Conservation (phyloP, 495 filamentous ascomycete genomes). For the Neurospora pannonica region DNA sequence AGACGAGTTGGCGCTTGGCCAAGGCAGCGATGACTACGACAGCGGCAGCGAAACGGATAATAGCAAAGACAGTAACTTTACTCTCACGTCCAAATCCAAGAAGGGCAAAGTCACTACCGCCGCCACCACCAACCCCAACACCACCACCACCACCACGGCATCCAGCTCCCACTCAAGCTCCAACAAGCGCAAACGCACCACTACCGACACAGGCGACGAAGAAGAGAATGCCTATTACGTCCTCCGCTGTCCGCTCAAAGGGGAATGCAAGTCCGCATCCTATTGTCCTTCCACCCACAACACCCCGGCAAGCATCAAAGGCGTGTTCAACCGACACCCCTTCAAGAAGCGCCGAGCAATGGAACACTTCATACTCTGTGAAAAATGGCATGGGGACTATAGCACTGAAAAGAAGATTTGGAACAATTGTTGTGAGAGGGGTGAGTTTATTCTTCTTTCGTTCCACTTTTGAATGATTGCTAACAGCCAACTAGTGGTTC, state of each 20-base stretch:
- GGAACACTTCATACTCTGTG: not conserved
- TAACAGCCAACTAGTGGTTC: not conserved
- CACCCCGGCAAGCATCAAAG: not conserved
- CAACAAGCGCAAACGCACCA: not conserved
- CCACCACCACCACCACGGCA: not conserved
- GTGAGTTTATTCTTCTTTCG: not conserved
- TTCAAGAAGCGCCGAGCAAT: not conserved
- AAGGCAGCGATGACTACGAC: not conserved
- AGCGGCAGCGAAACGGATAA: not conserved
- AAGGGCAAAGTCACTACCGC: not conserved
- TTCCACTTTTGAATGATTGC: not conserved
- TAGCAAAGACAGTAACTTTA: not conserved
- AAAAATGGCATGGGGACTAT: not conserved
- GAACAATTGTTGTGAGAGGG: not conserved
- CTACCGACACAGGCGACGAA: not conserved
- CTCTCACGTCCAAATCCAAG: not conserved
- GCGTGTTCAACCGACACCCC: not conserved
- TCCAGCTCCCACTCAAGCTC: not conserved
- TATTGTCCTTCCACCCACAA: not conserved
- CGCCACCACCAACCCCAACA: not conserved
- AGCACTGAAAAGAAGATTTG: not conserved
- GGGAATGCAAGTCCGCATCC: not conserved
- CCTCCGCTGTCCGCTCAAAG: not conserved
- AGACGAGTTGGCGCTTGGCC: not conserved
- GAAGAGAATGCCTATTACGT: not conserved